These are phyloP conservation scores for Tetraselmis chui DNA, from an alignment of 139 green algal species.

Conservation along the genomic window DNA sequence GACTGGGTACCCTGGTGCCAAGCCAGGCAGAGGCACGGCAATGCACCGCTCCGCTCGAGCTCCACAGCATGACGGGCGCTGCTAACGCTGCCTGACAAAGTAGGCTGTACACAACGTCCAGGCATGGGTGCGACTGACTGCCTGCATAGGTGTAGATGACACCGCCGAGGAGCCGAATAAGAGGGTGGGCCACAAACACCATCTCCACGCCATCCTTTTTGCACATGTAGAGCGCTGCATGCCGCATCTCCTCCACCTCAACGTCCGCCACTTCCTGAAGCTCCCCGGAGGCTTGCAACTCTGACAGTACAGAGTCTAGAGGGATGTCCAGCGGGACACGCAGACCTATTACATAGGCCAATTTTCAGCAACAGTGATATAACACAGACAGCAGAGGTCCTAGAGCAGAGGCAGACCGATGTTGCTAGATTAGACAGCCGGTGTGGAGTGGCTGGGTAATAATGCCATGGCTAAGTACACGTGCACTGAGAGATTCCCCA, in stretches of 20 bases:
- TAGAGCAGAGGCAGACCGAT: no score
- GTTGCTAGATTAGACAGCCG: no score
- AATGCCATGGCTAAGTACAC: no score
- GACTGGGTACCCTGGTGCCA: background rate
- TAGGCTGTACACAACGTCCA: constrained; percentile 62
- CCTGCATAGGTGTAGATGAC: constrained; percentile 24
- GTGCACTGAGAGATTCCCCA: no score
- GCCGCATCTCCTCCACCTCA: background rate
- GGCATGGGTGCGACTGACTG: constrained; percentile 4
- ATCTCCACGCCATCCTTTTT: constrained; percentile 47
- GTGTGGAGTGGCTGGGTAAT: no score
- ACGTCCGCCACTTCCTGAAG: background rate
- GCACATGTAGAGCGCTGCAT: constrained; percentile 30
- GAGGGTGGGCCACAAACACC: constrained; percentile 77
- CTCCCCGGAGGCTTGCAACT: background rate
- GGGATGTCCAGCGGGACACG: constrained; percentile 44
- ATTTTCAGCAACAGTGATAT: no score
- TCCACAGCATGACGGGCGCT: constrained; percentile 61
- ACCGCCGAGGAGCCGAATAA: constrained; percentile 27
- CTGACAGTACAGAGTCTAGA: background rate
- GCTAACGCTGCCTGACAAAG: constrained; percentile 74
- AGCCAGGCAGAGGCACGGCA: background rate
- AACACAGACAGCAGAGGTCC: no score
- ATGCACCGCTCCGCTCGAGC: background rate
- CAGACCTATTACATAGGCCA: no score